Evolutionary conservation across 2,329 filamentous ascomycete genomes (phyloP), one percentile per base, ranked within the genome.

Genomic region (Capronia coronata): DNA sequence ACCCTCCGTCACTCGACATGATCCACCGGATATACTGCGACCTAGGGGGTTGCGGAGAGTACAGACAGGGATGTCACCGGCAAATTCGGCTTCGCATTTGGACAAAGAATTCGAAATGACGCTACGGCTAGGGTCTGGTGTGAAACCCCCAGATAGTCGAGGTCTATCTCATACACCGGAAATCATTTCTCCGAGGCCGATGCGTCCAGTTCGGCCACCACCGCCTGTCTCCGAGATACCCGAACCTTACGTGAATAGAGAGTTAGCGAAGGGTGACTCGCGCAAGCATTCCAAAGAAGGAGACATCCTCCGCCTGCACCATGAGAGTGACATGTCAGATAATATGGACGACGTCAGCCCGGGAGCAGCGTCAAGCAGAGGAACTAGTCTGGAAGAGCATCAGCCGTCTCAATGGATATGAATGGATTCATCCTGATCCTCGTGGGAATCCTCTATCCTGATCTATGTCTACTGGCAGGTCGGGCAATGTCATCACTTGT

Each of bases 71-170:
- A 34, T 46, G 21, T 41, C 48, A 29, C 23, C 48, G 19, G 41
- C 27, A 4, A 37, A 27, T n/a, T 13, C 46, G 9, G 13, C 29
- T 14, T 50, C 46, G 16, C 48, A 22, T 13, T 23, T 59, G 25
- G 52, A 56, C 23, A 59, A 51, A 35, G 58, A 60, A 21, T 60
- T 60, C 43, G 58, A 59, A 43, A 60, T 60, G 58, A 56, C 53
- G 2, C 32, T 60, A 23, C 43, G 48, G 5, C 23, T 60, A 11
- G 45, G 46, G 29, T n/a, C 23, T 35, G 29, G 22, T 45, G 43
- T 40, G 25, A 49, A 39, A 16, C 40, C 42, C 10, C 44, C 52
- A 14, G 49, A 39, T 32, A 54, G 47, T 19, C n/a, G 14, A 10
- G 46, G 25, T 29, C 32, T 43, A 10, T 29, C 53, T 11, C 30